These are phyloP conservation scores for Cronartium quercuum DNA, from an alignment of 1,284 basidiomycete genomes.

Conservation along the genomic window DNA sequence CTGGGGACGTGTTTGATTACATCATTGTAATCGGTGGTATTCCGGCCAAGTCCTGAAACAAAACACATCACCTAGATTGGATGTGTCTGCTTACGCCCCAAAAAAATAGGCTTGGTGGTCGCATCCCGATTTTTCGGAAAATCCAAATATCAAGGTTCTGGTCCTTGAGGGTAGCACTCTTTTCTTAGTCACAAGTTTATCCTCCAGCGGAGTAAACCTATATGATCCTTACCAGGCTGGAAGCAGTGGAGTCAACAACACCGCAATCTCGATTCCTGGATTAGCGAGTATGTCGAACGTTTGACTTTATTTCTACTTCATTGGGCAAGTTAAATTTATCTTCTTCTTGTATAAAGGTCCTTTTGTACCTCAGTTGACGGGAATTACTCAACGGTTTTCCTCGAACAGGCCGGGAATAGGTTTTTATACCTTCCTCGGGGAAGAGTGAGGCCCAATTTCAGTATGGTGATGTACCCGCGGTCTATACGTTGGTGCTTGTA, in stretches of 20 bases:
- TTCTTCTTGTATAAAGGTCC: conserved; percentile 1
- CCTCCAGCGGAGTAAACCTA: not conserved
- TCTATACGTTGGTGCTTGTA: not conserved
- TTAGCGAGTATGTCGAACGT: not conserved
- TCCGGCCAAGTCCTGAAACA: not conserved
- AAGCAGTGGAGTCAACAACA: conserved; percentile 9
- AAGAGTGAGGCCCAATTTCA: conserved; percentile 1
- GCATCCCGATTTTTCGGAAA: conserved; percentile 20
- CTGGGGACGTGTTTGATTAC: conserved; percentile 21
- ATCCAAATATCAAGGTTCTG: conserved; percentile 11
- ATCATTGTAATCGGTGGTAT: conserved; percentile 26
- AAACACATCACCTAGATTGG: too few species aligned
- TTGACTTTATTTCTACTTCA: not conserved
- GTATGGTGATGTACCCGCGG: too few species aligned
- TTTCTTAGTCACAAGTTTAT: not conserved
- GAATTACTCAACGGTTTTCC: conserved; percentile 29
- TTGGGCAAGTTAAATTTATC: not conserved
- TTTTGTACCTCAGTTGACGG: conserved; percentile 12
- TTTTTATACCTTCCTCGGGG: conserved; percentile 17
- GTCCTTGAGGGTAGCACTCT: conserved; percentile 14
- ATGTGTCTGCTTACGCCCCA: not conserved
- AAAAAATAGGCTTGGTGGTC: conserved; percentile 20
- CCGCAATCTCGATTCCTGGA: conserved; percentile 12
- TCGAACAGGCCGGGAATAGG: not conserved
- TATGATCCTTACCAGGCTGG: conserved; percentile 2